Conservation (phyloP, 305 asterid genomes). For the Fraxinus velutina region DNA sequence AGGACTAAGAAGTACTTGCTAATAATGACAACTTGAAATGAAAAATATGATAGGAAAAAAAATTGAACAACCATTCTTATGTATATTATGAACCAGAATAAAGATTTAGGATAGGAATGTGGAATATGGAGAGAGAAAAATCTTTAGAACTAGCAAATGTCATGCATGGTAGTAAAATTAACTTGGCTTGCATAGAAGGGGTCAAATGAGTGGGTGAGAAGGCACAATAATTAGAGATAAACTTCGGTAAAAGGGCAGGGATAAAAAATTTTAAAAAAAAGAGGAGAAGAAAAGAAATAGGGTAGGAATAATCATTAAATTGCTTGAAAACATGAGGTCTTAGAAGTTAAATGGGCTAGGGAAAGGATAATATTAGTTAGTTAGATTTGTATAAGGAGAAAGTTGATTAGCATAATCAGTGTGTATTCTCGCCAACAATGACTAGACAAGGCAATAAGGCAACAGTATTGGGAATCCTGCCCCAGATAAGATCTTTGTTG, state of each 20-base stretch:
- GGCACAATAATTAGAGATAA: not conserved
- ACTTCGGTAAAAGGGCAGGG: not conserved
- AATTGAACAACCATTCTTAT: not conserved
- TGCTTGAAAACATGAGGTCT: not conserved
- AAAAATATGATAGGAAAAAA: not conserved
- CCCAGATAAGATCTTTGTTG: not conserved
- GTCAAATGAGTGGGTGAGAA: not conserved
- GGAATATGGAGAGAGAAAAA: not conserved
- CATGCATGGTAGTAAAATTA: not conserved
- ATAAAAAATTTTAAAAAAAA: too few species aligned
- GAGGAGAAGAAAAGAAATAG: not conserved
- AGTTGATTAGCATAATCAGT: not conserved
- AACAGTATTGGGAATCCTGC: not conserved
- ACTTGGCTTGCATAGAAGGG: not conserved
- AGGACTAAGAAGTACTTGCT: not conserved
- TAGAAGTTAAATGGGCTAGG: not conserved
- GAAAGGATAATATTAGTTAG: not conserved
- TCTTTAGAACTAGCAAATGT: not conserved
- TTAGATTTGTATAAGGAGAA: not conserved
- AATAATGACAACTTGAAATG: not conserved
- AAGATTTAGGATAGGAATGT: not conserved
- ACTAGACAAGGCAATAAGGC: not conserved
- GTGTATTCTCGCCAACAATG: not conserved
- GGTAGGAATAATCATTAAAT: not conserved
- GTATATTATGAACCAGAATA: not conserved